Percentiles rank a stretch among this genome's conserved stretches.
Evolutionary conservation across 352 stramenopile genomes (phyloP).

Genomic region (Halophytophthora polymorphica): DNA sequence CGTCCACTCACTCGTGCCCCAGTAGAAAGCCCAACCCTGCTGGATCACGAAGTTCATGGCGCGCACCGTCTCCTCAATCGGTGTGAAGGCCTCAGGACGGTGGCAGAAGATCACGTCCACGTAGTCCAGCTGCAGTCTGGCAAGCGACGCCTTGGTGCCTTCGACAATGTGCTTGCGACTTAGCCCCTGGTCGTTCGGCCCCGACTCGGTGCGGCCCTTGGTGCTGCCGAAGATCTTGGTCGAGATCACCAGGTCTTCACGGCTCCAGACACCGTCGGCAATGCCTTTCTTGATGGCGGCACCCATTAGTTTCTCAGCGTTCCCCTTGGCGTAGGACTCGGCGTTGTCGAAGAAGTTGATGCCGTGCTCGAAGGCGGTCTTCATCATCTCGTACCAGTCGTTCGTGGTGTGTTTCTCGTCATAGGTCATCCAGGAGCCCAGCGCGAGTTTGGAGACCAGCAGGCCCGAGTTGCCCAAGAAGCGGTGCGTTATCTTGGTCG

Average conservation of each 20-base stretch:
- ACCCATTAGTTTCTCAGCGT: slow-evolving; percentile 24
- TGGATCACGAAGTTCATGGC: slow-evolving; percentile 51
- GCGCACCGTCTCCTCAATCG: slow-evolving; percentile 46
- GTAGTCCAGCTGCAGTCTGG: slow-evolving; percentile 33
- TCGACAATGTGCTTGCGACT: slow-evolving; percentile 41
- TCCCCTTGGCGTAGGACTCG: slow-evolving; percentile 24
- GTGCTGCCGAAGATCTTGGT: slow-evolving; percentile 51
- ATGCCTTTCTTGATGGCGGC: slow-evolving; percentile 29
- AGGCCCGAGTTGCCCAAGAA: slow-evolving; percentile 32
- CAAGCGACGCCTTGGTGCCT: slow-evolving; percentile 33
- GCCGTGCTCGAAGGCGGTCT: slow-evolving; percentile 12
- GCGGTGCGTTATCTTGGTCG: slow-evolving; percentile 28
- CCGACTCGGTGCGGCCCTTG: slow-evolving; percentile 2
- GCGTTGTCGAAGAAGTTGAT: slow-evolving; percentile 54
- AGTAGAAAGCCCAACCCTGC: slow-evolving; percentile 37
- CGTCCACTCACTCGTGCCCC: slow-evolving; percentile 54
- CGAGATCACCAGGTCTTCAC: slow-evolving; percentile 43
- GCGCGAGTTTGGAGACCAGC: slow-evolving; percentile 32
- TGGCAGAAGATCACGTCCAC: slow-evolving; percentile 56
- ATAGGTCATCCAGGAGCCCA: slow-evolving; percentile 29
- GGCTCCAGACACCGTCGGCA: slow-evolving; percentile 19
- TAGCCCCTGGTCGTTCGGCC: slow-evolving; percentile 17
- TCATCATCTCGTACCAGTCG: slow-evolving; percentile 6
- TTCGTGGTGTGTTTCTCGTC: slow-evolving; percentile 1
- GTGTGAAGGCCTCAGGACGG: slow-evolving; percentile 37